Conservation (phyloP, 495 filamentous ascomycete genomes). For the Penicillium pancosmium region DNA sequence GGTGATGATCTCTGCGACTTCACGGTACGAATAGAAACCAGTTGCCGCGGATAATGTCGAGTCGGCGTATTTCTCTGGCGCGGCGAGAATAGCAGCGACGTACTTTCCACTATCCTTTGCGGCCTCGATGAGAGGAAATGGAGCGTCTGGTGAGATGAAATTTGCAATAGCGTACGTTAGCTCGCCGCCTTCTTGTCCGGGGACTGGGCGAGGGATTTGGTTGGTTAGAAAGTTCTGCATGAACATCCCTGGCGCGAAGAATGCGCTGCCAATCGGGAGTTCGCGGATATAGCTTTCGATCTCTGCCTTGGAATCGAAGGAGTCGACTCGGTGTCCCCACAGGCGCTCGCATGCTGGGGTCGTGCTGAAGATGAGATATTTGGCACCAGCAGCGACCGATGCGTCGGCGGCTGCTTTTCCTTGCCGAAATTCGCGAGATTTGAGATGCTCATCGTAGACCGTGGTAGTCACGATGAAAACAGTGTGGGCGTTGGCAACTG, state of each 20-base stretch:
- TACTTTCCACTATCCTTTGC: constrained; percentile 54
- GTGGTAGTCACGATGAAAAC: constrained; percentile 53
- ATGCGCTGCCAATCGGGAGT: constrained; percentile 47
- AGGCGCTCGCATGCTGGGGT: constrained; percentile 29
- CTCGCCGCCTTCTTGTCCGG: constrained; percentile 15
- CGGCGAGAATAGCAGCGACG: constrained; percentile 52
- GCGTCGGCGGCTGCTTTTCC: constrained; percentile 51
- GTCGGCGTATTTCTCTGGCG: constrained; percentile 54
- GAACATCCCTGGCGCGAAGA: constrained; percentile 45
- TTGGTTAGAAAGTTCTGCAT: constrained; percentile 50
- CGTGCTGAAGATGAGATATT: constrained; percentile 56
- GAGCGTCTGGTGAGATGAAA: constrained; percentile 31
- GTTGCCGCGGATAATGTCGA: constrained; percentile 45
- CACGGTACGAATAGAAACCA: constrained; percentile 36
- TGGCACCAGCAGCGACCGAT: constrained; percentile 43
- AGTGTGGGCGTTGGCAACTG: constrained; percentile 48
- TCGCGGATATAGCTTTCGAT: constrained; percentile 49
- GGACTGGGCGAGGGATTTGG: constrained; percentile 15
- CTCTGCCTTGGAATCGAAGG: constrained; percentile 49
- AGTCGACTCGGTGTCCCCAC: constrained; percentile 25
- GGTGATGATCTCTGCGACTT: constrained; percentile 39
- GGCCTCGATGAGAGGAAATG: constrained; percentile 48
- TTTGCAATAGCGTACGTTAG: constrained; percentile 27
- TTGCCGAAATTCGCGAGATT: constrained; percentile 39
- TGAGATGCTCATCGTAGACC: constrained; percentile 30